A percentile compares a stretch with the other conserved stretches of the same genome.
phyloP scores from a whole-genome alignment of 306 rosid genomes.

The Dryas alaskensis region DNA sequence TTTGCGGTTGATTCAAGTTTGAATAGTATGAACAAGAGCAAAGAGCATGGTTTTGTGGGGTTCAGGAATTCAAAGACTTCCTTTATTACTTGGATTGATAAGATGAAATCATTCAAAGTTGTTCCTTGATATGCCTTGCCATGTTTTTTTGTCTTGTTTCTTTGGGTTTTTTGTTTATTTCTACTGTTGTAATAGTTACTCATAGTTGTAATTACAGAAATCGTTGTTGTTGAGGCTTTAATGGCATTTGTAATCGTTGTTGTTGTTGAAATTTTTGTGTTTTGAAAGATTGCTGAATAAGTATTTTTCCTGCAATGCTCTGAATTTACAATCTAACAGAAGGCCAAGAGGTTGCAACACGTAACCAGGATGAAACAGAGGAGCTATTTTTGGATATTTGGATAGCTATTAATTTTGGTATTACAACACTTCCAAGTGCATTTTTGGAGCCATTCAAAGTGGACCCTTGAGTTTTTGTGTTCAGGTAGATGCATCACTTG shows the following conservation, averaged over 20 bases:
- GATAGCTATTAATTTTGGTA: background rate
- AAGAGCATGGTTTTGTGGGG: conserved; percentile 58
- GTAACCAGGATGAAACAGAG: background rate
- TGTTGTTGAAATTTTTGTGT: background rate
- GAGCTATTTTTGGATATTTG: background rate
- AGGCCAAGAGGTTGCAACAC: background rate
- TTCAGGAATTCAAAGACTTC: conserved; percentile 51
- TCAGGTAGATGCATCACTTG: background rate
- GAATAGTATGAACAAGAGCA: conserved; percentile 59
- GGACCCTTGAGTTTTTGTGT: background rate
- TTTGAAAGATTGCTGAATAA: background rate
- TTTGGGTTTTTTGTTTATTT: background rate
- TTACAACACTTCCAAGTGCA: background rate
- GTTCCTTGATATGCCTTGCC: conserved; percentile 37
- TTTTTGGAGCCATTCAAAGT: background rate
- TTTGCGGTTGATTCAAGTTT: too few relatives aligned
- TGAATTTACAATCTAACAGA: background rate
- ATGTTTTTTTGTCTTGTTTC: background rate
- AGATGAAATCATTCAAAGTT: conserved; percentile 38
- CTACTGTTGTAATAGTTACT: background rate
- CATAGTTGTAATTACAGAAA: background rate
- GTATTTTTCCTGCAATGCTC: too few relatives aligned
- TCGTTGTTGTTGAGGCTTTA: background rate
- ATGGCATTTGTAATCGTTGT: background rate
- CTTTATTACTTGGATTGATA: conserved; percentile 49